Percentiles rank a stretch among this genome's conserved stretches.
phyloP scores from a whole-genome alignment of 179 eudicot genomes.

The Spinacia oleracea region DNA sequence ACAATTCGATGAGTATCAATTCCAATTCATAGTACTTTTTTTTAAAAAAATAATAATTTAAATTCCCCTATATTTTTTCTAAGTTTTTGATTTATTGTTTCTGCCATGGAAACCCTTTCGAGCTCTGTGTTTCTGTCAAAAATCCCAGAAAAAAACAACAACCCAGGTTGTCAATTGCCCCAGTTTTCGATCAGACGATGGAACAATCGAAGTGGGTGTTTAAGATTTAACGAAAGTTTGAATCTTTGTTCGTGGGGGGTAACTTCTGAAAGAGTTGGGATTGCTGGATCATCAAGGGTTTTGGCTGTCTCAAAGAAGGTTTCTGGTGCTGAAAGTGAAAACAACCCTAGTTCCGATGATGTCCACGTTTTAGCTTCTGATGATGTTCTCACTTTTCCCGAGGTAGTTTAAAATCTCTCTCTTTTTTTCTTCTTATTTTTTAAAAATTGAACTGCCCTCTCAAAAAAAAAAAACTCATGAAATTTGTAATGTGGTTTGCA shows the following conservation, averaged over 20 bases:
- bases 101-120: conserved; percentile 63
- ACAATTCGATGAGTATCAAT: not conserved
- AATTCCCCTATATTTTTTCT: not conserved
- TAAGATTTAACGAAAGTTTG: conserved; percentile 38
- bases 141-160: conserved; percentile 33
- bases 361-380: conserved; percentile 32
- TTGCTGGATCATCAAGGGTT: conserved; percentile 39
- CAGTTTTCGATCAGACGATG: conserved; percentile 28
- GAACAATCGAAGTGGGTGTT: conserved; percentile 34
- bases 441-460: not conserved
- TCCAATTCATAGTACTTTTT: not conserved
- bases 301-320: conserved; percentile 42
- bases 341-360: conserved; percentile 22
- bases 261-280: conserved; percentile 27
- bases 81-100: not conserved
- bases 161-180: conserved; percentile 25
- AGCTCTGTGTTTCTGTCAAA: conserved; percentile 42
- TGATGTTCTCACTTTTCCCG: conserved; percentile 33
- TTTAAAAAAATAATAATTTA: not conserved
- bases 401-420: conserved; percentile 32
- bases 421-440: not conserved
- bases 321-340: conserved; percentile 40
- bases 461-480: not conserved
- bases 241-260: conserved; percentile 25
- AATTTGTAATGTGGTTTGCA: not conserved